Evolutionary conservation across 306 rosid species (phyloP), one percentile per base, ranked within the genome.

Genomic region (Lathyrus oleraceus): DNA sequence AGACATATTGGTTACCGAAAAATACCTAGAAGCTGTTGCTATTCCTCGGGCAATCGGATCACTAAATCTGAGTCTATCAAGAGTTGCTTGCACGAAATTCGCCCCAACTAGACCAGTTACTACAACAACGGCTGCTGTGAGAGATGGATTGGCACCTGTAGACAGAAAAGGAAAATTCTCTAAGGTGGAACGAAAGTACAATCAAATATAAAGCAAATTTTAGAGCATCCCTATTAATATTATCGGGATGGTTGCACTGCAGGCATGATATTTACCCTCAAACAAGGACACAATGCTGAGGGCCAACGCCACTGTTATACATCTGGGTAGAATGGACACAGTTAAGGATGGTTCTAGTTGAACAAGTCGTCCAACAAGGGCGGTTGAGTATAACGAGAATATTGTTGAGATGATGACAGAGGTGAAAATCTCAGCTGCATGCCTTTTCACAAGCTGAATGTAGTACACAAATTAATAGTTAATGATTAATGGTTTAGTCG

Each of bases 11-110:
- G 56, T 57, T 28, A 25, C 21, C 15, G 42, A 65, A 67, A 66
- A 61, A 61, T 85, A 93, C 98, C 97, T 93, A 27, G 98, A 93
- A 70, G 98, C 98, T 61, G 98, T 88, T 74, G 98, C 98, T 74
- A 93, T 93, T 60, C 98, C 98, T 67, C 97, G 87, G 51, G 97
- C 97, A 58, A 93, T 93, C 25, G 98, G 98, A 71, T 93, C 98
- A 5, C 86, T 86, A 16, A 93, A 90, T 13, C 82, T 61, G 65
- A 93, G 83, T 64, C 77, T 88, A 81, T 90, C 98, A 13, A 90
- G 94, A 1, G 91, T 70, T 69, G 88, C 89, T 80, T 85, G 98
- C 70, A 87, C 97, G 77, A 94, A 94, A 81, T 94, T 94, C 60
- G 98, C 98, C 61, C 98, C 98, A 56, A 88, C 90, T 61, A 90